Percentiles rank a stretch among this genome's conserved stretches.
Evolutionary conservation across 225 moss, liverwort and hornwort genomes (phyloP).

Genomic region (Neckera pumila): DNA sequence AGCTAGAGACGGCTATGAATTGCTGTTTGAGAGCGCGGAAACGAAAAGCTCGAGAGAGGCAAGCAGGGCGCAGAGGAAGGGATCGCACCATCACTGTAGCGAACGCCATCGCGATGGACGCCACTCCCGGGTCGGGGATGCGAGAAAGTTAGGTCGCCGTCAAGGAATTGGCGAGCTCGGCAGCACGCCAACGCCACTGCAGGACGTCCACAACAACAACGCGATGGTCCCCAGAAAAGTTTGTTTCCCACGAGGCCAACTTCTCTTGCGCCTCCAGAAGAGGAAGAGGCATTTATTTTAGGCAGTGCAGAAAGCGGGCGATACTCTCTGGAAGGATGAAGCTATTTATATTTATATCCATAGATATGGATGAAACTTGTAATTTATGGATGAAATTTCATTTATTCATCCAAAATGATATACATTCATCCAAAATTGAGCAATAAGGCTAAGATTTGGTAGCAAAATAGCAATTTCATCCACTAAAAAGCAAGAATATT

Average conservation of each 20-base stretch:
- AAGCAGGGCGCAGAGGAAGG: background rate
- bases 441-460: no score
- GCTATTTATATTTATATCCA: no score
- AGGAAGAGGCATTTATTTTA: no score
- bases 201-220: background rate
- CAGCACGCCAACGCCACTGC: background rate
- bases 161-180: background rate
- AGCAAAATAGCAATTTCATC: no score
- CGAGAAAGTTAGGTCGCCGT: background rate
- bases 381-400: no score
- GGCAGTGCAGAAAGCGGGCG: no score
- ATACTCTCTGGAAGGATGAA: no score
- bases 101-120: constrained; percentile 9
- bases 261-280: background rate
- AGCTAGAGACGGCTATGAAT: background rate
- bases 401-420: no score
- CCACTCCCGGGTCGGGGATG: background rate
- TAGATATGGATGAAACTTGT: no score
- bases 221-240: background rate
- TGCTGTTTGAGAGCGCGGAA: background rate
- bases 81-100: constrained; percentile 4
- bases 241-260: background rate
- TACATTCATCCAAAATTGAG: no score
- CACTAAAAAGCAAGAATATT: no score
- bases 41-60: background rate